These are phyloP conservation scores for Colletotrichum theobromicola DNA, from an alignment of 2,329 filamentous ascomycete species.

Conservation along the genomic window DNA sequence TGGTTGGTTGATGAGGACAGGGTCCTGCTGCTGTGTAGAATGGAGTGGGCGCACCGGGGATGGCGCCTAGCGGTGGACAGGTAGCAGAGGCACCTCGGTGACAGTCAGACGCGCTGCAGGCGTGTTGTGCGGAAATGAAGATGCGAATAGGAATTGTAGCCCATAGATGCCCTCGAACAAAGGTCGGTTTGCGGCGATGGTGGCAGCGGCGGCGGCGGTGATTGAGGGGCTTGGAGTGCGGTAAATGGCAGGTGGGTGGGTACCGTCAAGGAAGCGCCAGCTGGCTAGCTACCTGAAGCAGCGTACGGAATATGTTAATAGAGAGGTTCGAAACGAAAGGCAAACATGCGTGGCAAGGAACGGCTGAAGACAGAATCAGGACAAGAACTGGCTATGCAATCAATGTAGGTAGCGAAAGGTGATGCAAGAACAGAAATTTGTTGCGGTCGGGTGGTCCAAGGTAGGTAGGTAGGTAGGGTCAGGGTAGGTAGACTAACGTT, in stretches of 20 bases:
- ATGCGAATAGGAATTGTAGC: neutral
- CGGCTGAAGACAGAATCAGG: neutral
- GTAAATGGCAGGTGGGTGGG: neutral
- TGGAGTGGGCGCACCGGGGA: neutral
- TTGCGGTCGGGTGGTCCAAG: neutral
- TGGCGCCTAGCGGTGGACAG: neutral
- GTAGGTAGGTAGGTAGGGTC: too few species aligned
- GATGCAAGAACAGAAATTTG: neutral
- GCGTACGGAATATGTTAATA: neutral
- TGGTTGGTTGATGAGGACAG: neutral
- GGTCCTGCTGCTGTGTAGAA: neutral
- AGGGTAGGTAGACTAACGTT: neutral
- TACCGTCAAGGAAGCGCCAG: neutral
- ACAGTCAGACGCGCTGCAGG: neutral
- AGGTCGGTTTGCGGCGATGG: neutral
- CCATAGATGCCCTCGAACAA: neutral
- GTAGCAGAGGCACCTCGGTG: neutral
- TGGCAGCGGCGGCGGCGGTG: neutral
- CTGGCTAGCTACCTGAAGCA: neutral
- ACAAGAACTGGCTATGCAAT: neutral
- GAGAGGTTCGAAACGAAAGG: neutral
- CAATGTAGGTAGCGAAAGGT: neutral
- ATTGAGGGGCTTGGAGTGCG: neutral
- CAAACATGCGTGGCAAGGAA: neutral
- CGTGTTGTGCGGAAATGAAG: neutral